Evolutionary conservation across 116 monocot species (phyloP).

Genomic region (Iris pallida): DNA sequence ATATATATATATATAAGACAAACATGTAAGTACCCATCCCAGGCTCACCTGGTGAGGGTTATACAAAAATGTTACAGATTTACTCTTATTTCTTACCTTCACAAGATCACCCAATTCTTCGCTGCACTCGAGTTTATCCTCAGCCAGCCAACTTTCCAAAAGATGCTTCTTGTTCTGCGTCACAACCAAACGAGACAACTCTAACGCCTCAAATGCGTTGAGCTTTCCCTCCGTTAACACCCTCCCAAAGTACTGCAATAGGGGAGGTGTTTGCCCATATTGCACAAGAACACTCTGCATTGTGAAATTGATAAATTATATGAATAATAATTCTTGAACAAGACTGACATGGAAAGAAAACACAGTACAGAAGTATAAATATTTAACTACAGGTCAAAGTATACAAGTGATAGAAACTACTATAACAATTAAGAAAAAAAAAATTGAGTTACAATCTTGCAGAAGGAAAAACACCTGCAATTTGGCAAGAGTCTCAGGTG

Average conservation of each 20-base stretch:
- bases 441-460: background rate
- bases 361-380: background rate
- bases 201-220: constrained; percentile 85
- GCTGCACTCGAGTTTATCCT: constrained; percentile 93
- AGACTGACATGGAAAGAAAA: background rate
- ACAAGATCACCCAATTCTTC: constrained; percentile 98
- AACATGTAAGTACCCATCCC: too few species aligned
- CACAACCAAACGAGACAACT: constrained; percentile 84
- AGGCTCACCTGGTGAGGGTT: too few species aligned
- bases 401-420: background rate
- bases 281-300: constrained; percentile 84
- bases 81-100: constrained; percentile 38
- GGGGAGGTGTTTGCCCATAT: constrained; percentile 81
- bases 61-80: too few species aligned
- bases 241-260: constrained; percentile 91
- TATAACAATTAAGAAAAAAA: background rate
- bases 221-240: constrained; percentile 87
- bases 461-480: constrained; percentile 53
- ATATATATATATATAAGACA: too few species aligned
- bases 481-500: constrained; percentile 86
- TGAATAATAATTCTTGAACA: background rate
- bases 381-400: background rate
- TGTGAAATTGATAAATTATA: background rate
- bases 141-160: constrained; percentile 87
- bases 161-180: constrained; percentile 95